phyloP scores from a whole-genome alignment of 495 filamentous ascomycete species.

The Astrocystis sublimbata region DNA sequence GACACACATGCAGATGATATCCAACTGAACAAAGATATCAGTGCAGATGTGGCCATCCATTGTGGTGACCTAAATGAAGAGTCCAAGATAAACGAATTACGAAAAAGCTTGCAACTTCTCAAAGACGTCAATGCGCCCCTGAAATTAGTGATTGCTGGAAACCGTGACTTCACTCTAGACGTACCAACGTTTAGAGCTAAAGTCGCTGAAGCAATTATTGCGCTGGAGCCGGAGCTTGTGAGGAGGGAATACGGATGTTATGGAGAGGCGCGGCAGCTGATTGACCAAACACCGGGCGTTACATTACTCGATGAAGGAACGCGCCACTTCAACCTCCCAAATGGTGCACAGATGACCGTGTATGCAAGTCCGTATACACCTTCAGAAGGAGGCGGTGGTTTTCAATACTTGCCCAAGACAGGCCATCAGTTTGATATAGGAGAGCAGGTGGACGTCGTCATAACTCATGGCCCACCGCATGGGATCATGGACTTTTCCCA shows the following conservation, averaged over 20 bases:
- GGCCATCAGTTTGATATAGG: slow-evolving; percentile 54
- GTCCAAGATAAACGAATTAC: slow-evolving; percentile 59
- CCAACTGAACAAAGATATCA: background rate
- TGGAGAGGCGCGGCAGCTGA: slow-evolving; percentile 27
- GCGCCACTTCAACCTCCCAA: slow-evolving; percentile 55
- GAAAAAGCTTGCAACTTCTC: slow-evolving; percentile 56
- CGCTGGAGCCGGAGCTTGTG: slow-evolving; percentile 23
- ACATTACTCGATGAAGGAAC: slow-evolving; percentile 68
- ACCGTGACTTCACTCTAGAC: slow-evolving; percentile 77
- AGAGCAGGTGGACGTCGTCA: slow-evolving; percentile 60
- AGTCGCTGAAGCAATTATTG: slow-evolving; percentile 14
- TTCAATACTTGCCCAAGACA: slow-evolving; percentile 55
- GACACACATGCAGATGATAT: slow-evolving; percentile 56
- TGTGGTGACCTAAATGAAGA: slow-evolving; percentile 72
- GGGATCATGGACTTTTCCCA: slow-evolving; percentile 55
- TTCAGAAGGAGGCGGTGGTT: slow-evolving; percentile 59
- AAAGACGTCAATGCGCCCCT: slow-evolving; percentile 59
- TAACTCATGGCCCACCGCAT: slow-evolving; percentile 74
- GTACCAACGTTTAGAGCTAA: slow-evolving; percentile 34
- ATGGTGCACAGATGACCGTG: slow-evolving; percentile 61
- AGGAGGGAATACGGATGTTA: slow-evolving; percentile 25
- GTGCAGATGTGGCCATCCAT: slow-evolving; percentile 67
- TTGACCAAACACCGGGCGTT: slow-evolving; percentile 55
- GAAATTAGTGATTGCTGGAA: slow-evolving; percentile 80
- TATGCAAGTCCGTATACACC: slow-evolving; percentile 73